Conservation (phyloP, 352 stramenopile genomes). For the Phytophthora kernoviae region DNA sequence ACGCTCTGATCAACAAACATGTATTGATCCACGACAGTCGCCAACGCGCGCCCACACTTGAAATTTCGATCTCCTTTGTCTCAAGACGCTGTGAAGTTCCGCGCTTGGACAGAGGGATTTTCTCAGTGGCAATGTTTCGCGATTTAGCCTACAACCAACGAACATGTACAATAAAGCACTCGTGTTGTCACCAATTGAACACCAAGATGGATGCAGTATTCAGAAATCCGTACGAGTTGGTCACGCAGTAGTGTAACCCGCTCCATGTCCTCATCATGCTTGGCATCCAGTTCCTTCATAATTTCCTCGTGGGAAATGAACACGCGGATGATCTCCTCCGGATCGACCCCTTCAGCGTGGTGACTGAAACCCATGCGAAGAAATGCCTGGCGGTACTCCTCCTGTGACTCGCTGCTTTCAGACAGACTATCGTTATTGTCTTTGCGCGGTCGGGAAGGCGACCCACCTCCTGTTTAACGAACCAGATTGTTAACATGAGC, state of each 20-base stretch:
- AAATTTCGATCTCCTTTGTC: conserved; percentile 74
- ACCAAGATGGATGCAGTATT: background rate
- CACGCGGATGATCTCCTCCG: conserved; percentile 70
- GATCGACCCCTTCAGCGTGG: conserved; percentile 56
- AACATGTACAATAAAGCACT: background rate
- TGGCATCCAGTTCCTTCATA: conserved; percentile 66
- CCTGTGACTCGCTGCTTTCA: conserved; percentile 32
- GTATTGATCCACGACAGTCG: conserved; percentile 81
- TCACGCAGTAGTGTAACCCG: conserved; percentile 53
- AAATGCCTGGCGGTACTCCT: conserved; percentile 64
- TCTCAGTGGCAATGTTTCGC: conserved; percentile 50
- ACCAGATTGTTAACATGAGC: background rate
- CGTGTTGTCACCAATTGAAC: background rate
- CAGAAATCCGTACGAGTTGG: conserved; percentile 52
- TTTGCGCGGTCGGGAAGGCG: conserved; percentile 12
- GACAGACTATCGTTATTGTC: conserved; percentile 6
- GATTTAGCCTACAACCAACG: conserved; percentile 40
- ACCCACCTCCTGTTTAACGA: conserved; percentile 3
- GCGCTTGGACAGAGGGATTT: conserved; percentile 63
- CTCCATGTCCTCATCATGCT: conserved; percentile 67
- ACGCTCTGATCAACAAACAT: conserved; percentile 84
- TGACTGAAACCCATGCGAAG: conserved; percentile 71
- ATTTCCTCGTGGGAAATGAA: conserved; percentile 72
- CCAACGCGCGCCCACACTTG: conserved; percentile 52
- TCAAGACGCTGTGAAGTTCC: conserved; percentile 71